A percentile compares a stretch with the other conserved stretches of the same genome.
These are phyloP conservation scores for Castanea sativa DNA, from an alignment of 306 rosid species.

Conservation along the genomic window DNA sequence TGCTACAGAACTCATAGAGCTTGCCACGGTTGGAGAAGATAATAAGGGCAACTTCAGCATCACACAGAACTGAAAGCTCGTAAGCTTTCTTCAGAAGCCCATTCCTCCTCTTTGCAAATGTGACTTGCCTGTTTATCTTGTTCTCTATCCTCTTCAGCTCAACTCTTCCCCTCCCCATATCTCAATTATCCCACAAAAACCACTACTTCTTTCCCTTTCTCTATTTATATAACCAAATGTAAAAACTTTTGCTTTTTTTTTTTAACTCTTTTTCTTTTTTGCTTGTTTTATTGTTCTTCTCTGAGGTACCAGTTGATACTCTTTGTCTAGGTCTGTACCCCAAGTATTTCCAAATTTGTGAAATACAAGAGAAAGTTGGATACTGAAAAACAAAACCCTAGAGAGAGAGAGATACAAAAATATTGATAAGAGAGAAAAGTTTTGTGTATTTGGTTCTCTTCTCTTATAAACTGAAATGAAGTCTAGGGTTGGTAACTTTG, in stretches of 20 bases:
- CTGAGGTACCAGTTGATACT: constrained; percentile 41
- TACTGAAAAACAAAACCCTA: constrained; percentile 53
- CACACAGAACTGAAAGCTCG: constrained; percentile 88
- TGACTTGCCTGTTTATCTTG: constrained; percentile 96
- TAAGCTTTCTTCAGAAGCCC: constrained; percentile 92
- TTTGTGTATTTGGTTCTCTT: constrained; percentile 12
- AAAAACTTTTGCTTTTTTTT: not conserved
- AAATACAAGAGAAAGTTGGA: constrained; percentile 42
- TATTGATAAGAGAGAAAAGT: not conserved
- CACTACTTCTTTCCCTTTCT: constrained; percentile 11
- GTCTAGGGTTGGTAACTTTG: constrained; percentile 47
- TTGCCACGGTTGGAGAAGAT: constrained; percentile 90
- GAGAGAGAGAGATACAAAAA: constrained; percentile 24
- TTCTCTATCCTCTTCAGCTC: constrained; percentile 96
- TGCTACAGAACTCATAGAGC: constrained; percentile 91
- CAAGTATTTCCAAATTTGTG: constrained; percentile 58
- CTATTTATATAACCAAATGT: not conserved
- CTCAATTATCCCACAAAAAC: constrained; percentile 5
- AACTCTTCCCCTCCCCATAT: constrained; percentile 94
- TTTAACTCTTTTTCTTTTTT: constrained; percentile 9
- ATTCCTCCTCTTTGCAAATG: constrained; percentile 90
- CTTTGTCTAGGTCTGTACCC: constrained; percentile 58
- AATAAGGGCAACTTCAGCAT: constrained; percentile 93
- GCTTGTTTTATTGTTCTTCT: constrained; percentile 21
- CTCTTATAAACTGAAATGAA: constrained; percentile 27